Base-by-base conservation (phyloP, 768 basidiomycete genomes). In the Auricularia heimuer region DNA sequence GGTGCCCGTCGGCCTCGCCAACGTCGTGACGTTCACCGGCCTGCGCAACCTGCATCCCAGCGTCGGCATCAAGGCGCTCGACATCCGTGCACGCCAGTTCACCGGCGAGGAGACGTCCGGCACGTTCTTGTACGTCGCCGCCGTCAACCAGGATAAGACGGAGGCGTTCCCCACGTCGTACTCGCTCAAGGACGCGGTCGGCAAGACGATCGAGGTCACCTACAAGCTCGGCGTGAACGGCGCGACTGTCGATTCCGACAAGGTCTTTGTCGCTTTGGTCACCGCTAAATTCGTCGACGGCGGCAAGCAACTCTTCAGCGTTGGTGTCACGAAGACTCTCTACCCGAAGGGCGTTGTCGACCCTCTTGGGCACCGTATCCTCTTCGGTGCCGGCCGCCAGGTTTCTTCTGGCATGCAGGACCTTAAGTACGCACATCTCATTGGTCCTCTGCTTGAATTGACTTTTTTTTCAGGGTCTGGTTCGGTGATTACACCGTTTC, bases 191-290 rank as follows among this genome's bases (percentile, higher is more conserved):
- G 54, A 54, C 29, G 29, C n/a, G 7, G n/a, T 54, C 54, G 54
- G 54, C 54, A 54, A 54, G 54, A 54, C 54, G 54, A 54, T 54
- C 54, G 54, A 54, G 54, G 54, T 54, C 54, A 54, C 54, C 11
- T 54, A 54, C 54, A 54, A 54, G 54, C 54, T 54, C 54, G 54
- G 54, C n/a, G 11, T 54, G 18, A 29, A 54, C 54, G 54, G 54
- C 18, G 29, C 18, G 54, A 54, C 54, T 0, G 29, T 54, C 54
- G 54, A 54, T 18, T 7, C 11, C 0, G 11, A n/a, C 11, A 29
- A 29, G 18, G n/a, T 54, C 29, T 11, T 54, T 3, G 54, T 54
- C 29, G 54, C 54, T 6, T 1, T 8, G 11, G 54, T 54, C 54
- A 54, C 54, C 11, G 54, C 54, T 18, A 54, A 54, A 18, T 54